Evolutionary conservation across 2,329 filamentous ascomycete species (phyloP).

Genomic region (Aspergillus tubingensis): DNA sequence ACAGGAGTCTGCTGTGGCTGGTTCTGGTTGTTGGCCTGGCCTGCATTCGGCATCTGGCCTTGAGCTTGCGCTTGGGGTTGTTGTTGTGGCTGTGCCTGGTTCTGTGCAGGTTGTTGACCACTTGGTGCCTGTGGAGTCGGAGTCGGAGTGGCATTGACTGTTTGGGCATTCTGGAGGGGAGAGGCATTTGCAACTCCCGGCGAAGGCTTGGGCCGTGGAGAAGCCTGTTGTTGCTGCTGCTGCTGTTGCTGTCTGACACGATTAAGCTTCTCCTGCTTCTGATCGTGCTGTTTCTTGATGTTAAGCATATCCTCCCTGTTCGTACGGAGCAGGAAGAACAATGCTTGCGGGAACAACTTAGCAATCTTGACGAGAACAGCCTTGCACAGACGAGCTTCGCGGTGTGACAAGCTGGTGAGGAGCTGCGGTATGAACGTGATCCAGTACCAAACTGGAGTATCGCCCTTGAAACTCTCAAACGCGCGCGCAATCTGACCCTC

Average conservation of each 20-base stretch:
- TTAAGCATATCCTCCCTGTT: slow-evolving; percentile 90
- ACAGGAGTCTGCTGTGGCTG: slow-evolving; percentile 9
- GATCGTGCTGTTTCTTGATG: slow-evolving; percentile 83
- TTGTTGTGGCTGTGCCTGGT: slow-evolving; percentile 18
- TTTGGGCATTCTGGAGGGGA: slow-evolving; percentile 47
- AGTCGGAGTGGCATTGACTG: slow-evolving; percentile 47
- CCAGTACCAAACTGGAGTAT: slow-evolving; percentile 99
- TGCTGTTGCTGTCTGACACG: slow-evolving; percentile 66
- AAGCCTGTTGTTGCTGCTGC: slow-evolving; percentile 51
- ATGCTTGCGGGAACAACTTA: slow-evolving; percentile 89
- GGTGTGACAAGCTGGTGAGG: slow-evolving; percentile 84
- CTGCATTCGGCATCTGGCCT: slow-evolving; percentile 17
- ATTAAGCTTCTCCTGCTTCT: slow-evolving; percentile 59
- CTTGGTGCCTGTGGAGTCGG: slow-evolving; percentile 29
- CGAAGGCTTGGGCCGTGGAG: slow-evolving; percentile 38
- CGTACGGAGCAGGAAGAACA: slow-evolving; percentile 94
- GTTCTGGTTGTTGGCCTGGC: slow-evolving; percentile 14
- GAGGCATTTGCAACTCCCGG: slow-evolving; percentile 49
- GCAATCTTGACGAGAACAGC: slow-evolving; percentile 89
- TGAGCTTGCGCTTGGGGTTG: slow-evolving; percentile 20
- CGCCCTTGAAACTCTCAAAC: slow-evolving; percentile 95
- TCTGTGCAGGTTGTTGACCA: slow-evolving; percentile 27
- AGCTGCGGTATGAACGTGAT: slow-evolving; percentile 98
- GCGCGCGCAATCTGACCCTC: slow-evolving; percentile 80
- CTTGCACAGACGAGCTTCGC: slow-evolving; percentile 85